A percentile compares a stretch with the other conserved stretches of the same genome.
phyloP scores from a whole-genome alignment of 2,329 filamentous ascomycete species.

The Diaporthe longicolla region DNA sequence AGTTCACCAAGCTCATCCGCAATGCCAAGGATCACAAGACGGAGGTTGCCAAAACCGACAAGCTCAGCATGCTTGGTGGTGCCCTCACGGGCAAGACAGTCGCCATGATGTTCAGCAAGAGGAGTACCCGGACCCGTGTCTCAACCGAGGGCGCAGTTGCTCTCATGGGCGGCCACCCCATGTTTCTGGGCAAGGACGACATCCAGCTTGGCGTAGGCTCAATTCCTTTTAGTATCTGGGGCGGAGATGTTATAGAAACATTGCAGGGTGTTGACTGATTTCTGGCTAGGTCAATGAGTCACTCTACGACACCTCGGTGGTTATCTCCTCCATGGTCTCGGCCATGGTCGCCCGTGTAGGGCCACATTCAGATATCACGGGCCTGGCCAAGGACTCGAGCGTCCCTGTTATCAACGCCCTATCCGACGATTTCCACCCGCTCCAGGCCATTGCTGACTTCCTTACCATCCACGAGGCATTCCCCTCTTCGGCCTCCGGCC shows the following conservation, averaged over 20 bases:
- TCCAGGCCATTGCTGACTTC: constrained; percentile 95
- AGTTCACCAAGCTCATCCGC: constrained; percentile 85
- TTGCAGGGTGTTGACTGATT: constrained; percentile 5
- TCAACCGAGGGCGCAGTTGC: constrained; percentile 93
- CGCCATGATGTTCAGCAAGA: constrained; percentile 97
- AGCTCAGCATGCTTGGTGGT: constrained; percentile 71
- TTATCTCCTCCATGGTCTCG: constrained; percentile 94
- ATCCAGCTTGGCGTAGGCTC: constrained; percentile 88
- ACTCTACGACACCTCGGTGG: constrained; percentile 89
- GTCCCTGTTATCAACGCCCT: constrained; percentile 91
- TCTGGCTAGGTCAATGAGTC: constrained; percentile 85
- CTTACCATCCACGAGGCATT: constrained; percentile 89
- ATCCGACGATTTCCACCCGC: constrained; percentile 91
- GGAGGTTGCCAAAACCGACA: constrained; percentile 78
- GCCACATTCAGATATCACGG: constrained; percentile 80
- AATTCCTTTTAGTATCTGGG: neutral
- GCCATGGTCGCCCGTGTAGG: constrained; percentile 86
- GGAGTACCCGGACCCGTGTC: constrained; percentile 92
- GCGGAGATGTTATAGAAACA: neutral
- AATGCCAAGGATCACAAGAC: constrained; percentile 85
- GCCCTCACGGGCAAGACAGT: constrained; percentile 83
- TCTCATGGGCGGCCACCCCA: constrained; percentile 91
- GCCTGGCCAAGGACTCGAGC: constrained; percentile 78
- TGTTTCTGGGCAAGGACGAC: constrained; percentile 96
- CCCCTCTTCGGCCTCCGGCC: constrained; percentile 56